Evolutionary conservation across 2,329 filamentous ascomycete species (phyloP).

Genomic region (Byssochlamys sp.): DNA sequence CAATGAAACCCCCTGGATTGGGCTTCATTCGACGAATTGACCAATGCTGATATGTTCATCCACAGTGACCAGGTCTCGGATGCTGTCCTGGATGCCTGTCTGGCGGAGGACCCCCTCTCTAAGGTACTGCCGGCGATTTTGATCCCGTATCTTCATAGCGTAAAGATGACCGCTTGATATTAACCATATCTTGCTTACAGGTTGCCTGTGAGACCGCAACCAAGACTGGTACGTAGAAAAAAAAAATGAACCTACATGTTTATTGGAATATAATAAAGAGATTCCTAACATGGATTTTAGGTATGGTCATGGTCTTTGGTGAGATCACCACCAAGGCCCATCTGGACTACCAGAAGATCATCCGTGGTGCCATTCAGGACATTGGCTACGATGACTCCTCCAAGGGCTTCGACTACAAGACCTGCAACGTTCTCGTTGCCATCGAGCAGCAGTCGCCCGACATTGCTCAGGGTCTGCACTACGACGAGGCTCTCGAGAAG

Average conservation of each 20-base stretch:
- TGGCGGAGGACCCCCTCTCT: conserved; percentile 87
- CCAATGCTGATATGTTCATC: conserved; percentile 5
- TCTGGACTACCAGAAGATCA: conserved; percentile 96
- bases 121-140: conserved; percentile 47
- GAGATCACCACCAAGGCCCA: conserved; percentile 96
- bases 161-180: conserved; percentile 3
- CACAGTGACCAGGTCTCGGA: conserved; percentile 86
- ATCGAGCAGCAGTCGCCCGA: conserved; percentile 99
- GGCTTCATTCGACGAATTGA: conserved; percentile 8
- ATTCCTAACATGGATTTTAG: conserved; percentile 16
- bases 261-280: conserved; percentile 4
- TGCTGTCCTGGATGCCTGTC: conserved; percentile 95
- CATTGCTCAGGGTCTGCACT: conserved; percentile 97
- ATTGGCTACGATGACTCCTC: conserved; percentile 95
- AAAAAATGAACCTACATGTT: conserved; percentile 2
- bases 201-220: conserved; percentile 97
- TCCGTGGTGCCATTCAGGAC: conserved; percentile 90
- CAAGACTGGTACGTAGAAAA: conserved; percentile 68
- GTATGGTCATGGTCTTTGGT: conserved; percentile 95
- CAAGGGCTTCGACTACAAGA: conserved; percentile 99
- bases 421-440: conserved; percentile 93
- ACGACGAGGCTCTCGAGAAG: conserved; percentile 93
- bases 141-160: conserved; percentile 1
- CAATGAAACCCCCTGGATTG: not conserved
- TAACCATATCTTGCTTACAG: conserved; percentile 18